phyloP scores from a whole-genome alignment of 2,329 filamentous ascomycete species.

The Beauveria asiatica region DNA sequence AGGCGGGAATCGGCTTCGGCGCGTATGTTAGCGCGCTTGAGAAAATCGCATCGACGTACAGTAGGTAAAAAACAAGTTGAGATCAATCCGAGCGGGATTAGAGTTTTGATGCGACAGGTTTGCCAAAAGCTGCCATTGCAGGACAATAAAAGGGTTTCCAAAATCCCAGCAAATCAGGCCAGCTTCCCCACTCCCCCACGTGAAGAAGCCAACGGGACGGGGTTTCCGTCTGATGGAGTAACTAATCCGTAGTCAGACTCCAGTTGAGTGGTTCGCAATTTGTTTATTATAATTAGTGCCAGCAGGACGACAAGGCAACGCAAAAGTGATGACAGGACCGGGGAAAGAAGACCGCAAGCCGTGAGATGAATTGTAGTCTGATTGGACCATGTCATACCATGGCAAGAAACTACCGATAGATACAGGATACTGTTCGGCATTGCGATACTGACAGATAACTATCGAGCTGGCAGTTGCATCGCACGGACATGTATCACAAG shows the following conservation, averaged over 20 bases:
- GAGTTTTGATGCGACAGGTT: background rate
- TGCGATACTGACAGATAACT: background rate
- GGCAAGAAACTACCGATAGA: background rate
- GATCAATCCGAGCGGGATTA: background rate
- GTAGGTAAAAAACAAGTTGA: background rate
- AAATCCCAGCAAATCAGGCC: background rate
- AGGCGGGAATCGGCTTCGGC: background rate
- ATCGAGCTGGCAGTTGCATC: background rate
- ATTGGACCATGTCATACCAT: background rate
- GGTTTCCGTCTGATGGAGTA: background rate
- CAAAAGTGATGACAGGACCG: background rate
- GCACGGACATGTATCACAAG: background rate
- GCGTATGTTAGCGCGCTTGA: background rate
- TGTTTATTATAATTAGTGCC: too few relatives aligned
- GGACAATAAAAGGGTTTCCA: background rate
- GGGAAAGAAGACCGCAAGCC: background rate
- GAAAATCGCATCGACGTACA: background rate
- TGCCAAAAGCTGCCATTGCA: background rate
- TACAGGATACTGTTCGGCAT: background rate
- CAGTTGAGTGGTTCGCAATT: background rate
- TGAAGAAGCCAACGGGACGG: conserved; percentile 1
- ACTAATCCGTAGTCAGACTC: too few relatives aligned
- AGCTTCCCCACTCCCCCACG: conserved; percentile 8
- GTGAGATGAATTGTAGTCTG: background rate
- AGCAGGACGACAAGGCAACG: background rate